These are phyloP conservation scores for Quercus robur DNA, from an alignment of 306 rosid species.

Conservation along the genomic window DNA sequence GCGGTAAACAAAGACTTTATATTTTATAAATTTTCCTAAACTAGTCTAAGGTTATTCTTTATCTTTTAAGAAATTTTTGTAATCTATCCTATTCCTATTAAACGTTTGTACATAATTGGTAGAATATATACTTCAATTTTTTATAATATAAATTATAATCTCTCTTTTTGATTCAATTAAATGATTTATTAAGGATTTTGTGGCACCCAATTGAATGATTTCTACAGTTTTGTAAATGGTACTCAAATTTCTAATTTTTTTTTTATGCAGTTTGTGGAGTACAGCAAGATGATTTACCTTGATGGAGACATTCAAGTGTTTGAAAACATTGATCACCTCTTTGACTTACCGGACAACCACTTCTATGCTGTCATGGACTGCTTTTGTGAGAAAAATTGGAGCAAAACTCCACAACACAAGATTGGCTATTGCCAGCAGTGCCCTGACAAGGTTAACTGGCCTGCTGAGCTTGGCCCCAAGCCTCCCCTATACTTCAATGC, in stretches of 20 bases:
- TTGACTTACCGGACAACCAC: not conserved
- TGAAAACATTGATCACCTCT: not conserved
- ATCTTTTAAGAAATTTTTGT: no score
- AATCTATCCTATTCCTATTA: no score
- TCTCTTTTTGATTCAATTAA: no score
- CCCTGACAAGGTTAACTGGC: not conserved
- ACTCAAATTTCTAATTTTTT: no score
- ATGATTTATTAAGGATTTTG: no score
- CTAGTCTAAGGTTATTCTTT: no score
- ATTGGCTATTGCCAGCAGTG: not conserved
- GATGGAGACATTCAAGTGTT: not conserved
- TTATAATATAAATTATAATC: no score
- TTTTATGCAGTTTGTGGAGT: not conserved
- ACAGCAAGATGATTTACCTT: not conserved
- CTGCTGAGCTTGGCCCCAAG: not conserved
- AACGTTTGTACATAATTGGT: no score
- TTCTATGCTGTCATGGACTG: not conserved
- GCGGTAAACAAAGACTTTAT: no score
- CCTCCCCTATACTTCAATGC: not conserved
- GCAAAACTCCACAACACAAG: not conserved
- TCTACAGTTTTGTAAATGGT: no score
- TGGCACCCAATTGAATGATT: no score
- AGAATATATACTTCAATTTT: no score
- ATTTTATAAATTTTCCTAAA: not conserved
- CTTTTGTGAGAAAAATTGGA: not conserved